Conservation (phyloP, 2,329 filamentous ascomycete genomes). For the Penicillium sp. region DNA sequence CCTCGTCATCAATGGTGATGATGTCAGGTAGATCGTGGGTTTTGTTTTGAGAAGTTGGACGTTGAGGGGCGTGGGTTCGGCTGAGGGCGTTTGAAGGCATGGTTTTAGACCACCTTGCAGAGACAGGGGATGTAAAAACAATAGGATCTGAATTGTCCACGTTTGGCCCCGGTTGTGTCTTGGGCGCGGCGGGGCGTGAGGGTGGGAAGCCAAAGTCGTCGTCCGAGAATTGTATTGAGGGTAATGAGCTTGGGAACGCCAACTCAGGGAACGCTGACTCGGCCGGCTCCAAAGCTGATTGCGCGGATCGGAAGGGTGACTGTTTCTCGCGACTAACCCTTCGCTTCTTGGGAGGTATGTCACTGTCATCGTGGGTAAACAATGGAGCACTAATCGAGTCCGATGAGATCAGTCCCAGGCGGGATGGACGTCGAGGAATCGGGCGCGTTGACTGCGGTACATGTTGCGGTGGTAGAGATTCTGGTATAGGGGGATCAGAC, state of each 20-base stretch:
- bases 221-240: constrained; percentile 30
- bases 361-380: constrained; percentile 27
- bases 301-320: constrained; percentile 5
- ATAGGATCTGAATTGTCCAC: constrained; percentile 42
- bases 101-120: constrained; percentile 4
- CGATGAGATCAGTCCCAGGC: constrained; percentile 21
- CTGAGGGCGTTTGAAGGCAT: not conserved
- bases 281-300: not conserved
- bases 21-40: constrained; percentile 17
- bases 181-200: constrained; percentile 5
- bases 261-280: not conserved
- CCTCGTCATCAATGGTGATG: constrained; percentile 40
- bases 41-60: not conserved
- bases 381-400: constrained; percentile 30
- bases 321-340: constrained; percentile 27
- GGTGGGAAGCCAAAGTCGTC: constrained; percentile 27
- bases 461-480: constrained; percentile 10
- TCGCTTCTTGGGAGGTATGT: constrained; percentile 34
- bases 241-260: constrained; percentile 2
- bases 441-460: constrained; percentile 6
- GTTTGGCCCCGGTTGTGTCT: constrained; percentile 12
- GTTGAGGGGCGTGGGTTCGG: not conserved
- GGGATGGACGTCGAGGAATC: constrained; percentile 8
- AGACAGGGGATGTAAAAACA: constrained; percentile 43
- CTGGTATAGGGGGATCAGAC: constrained; percentile 32